Evolutionary conservation across 2,329 filamentous ascomycete species (phyloP), one percentile per base, ranked within the genome.

Genomic region (Orbilia oligospora): DNA sequence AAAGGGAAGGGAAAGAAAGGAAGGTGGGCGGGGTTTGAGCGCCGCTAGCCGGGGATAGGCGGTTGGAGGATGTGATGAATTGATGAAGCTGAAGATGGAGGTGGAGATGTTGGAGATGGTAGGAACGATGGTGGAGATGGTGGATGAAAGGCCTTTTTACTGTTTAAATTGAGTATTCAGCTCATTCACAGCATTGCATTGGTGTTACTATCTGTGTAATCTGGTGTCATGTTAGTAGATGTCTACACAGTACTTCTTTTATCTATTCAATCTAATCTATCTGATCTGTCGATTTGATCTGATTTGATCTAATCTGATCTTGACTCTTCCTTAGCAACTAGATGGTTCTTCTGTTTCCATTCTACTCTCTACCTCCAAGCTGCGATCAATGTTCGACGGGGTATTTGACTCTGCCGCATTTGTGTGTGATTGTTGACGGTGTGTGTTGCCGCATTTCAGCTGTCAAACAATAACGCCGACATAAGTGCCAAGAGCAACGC

Each of bases 21-120:
- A n/a, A n/a, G n/a, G 27, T 30, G 3, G 27, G 27, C 27, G 27
- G 27, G n/a, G 27, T 36, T 36, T 36, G 33, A 16, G 38, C 38
- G 38, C 38, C 38, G 38, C 38, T 18, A 63, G 56, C 56, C 56
- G 56, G 20, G 41, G 44, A 36, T 63, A 63, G 33, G 56, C 56
- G 56, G n/a, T 46, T 22, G 3, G 8, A 12, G 12, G 1, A 2
- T 10, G 38, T 16, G 12, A n/a, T 10, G 1, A 5, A n/a, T 2
- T 5, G 38, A 16, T 41, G 38, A 41, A 41, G 38, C 38, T 41
- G 38, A n/a, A 41, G 38, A 41, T 16, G 38, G 38, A 14, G 38
- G 38, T n/a, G 38, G 14, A 16, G 14, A n/a, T 41, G 38, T 2
- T 41, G 38, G 3, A 16, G 27, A 38, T 38, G 8, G 36, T 38